Conservation (phyloP, 768 basidiomycete species). For the Agaricus blazei region DNA sequence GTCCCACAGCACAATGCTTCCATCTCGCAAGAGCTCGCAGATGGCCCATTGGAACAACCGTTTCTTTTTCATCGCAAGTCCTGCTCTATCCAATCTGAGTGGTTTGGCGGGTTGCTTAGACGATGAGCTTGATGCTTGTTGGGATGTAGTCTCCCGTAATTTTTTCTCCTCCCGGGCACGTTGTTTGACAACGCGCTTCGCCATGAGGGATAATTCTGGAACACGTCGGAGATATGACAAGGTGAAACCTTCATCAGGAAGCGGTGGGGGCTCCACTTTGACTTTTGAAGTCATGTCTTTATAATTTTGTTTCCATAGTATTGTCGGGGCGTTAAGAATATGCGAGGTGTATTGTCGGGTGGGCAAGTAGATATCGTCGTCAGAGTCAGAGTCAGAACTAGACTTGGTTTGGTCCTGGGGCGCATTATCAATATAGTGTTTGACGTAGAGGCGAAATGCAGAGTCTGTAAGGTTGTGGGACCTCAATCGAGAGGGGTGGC, state of each 20-base stretch:
- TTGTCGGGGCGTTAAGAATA: constrained; percentile 32
- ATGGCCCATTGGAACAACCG: constrained; percentile 65
- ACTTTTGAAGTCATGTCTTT: constrained; percentile 3
- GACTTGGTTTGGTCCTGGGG: constrained; percentile 14
- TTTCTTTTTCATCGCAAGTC: constrained; percentile 46
- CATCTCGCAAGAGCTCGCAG: constrained; percentile 60
- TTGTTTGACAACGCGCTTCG: constrained; percentile 57
- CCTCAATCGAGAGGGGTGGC: constrained; percentile 69
- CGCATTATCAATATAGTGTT: constrained; percentile 72
- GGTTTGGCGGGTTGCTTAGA: constrained; percentile 5
- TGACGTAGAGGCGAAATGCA: constrained; percentile 71
- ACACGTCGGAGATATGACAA: constrained; percentile 74
- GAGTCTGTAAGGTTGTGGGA: constrained; percentile 64
- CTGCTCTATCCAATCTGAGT: not conserved
- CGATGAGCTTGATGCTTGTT: not conserved
- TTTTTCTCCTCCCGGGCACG: constrained; percentile 44
- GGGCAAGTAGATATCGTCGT: not conserved
- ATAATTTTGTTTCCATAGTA: constrained; percentile 15
- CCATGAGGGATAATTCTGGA: constrained; percentile 63
- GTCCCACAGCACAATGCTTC: constrained; percentile 72
- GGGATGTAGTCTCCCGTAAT: not conserved
- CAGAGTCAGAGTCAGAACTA: constrained; percentile 6
- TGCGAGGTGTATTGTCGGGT: not conserved
- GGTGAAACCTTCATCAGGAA: constrained; percentile 47
- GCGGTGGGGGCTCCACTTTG: not conserved